Evolutionary conservation across 768 basidiomycete genomes (phyloP), one percentile per base, ranked within the genome.

Genomic region (Boletus reticulatus): DNA sequence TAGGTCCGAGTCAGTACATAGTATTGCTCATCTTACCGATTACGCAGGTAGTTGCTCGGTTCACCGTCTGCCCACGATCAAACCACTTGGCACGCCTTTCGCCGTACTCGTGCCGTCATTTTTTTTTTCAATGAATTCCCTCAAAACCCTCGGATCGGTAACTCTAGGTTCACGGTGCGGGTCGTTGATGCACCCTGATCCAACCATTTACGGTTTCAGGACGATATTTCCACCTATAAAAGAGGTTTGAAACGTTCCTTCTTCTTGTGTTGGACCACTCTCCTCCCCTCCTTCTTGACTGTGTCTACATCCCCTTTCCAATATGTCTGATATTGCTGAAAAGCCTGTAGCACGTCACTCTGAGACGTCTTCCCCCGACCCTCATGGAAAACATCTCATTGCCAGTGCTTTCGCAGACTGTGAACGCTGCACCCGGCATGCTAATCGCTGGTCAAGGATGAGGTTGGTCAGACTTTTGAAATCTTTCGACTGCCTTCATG

Each of bases 391-490:
- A 3, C 27, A 61, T 10, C 24, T 56, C 10, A 16, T 63, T 42
- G 5, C 24, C 24, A 24, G 4, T 29, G 50, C 62, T 20, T 60
- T 72, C 16, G 60, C 56, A 50, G 68, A 68, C 17, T 72, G 69
- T 20, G 71, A 73, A 14, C 69, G 72, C 53, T 74, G 75, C 52
- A 64, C 72, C 12, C 66, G 57, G 19, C 72, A 76, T 61, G 81
- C 80, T 13, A 85, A 84, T 64, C 62, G 68, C 48, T 85, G 82
- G 84, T 75, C 80, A n/a, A 76, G 62, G 57, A 77, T 79, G 52
- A 78, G 84, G 85, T 85, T 63, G 41, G 61, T 53, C 41, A 17
- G 17, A 2, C 19, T 22, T 38, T 51, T 34, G 19, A 13, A 0
- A 11, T 42, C n/a, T 48, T 16, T 43, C 1, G 4, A 4, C 45